Conservation (phyloP, 441 rosid genomes). For the Adansonia gregorii region DNA sequence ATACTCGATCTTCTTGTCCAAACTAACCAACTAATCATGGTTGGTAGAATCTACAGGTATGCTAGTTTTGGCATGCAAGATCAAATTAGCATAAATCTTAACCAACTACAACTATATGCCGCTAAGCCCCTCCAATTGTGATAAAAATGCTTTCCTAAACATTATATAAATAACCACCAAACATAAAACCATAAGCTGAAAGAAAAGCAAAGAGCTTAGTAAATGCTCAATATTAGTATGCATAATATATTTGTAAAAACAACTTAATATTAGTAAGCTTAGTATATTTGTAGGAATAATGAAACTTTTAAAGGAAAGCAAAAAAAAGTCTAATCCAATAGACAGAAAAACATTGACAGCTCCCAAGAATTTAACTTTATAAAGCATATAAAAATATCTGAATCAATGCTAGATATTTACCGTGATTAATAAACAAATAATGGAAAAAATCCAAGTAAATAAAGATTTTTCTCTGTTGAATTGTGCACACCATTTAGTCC, state of each 20-base stretch:
- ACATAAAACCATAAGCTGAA: conserved; percentile 92
- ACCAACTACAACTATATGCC: conserved; percentile 87
- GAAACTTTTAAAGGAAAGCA: background rate
- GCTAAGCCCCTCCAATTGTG: conserved; percentile 86
- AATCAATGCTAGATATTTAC: background rate
- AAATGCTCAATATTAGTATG: no score
- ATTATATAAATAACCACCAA: conserved; percentile 94
- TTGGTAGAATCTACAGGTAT: conserved; percentile 57
- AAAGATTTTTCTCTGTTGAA: background rate
- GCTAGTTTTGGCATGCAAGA: conserved; percentile 94
- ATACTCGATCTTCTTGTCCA: conserved; percentile 21
- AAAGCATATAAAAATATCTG: background rate
- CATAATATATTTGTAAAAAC: no score
- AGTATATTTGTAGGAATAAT: background rate
- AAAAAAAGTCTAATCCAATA: conserved; percentile 1
- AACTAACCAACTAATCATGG: conserved; percentile 38
- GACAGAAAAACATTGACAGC: background rate
- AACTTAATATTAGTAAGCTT: background rate
- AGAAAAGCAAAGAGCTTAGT: no score
- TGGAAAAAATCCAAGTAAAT: background rate
- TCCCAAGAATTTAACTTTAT: background rate
- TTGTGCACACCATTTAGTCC: background rate
- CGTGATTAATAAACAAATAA: background rate
- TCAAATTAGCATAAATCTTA: conserved; percentile 91
- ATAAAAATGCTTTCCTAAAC: conserved; percentile 95